Conservation (phyloP, 495 filamentous ascomycete genomes). For the Letharia lupina region DNA sequence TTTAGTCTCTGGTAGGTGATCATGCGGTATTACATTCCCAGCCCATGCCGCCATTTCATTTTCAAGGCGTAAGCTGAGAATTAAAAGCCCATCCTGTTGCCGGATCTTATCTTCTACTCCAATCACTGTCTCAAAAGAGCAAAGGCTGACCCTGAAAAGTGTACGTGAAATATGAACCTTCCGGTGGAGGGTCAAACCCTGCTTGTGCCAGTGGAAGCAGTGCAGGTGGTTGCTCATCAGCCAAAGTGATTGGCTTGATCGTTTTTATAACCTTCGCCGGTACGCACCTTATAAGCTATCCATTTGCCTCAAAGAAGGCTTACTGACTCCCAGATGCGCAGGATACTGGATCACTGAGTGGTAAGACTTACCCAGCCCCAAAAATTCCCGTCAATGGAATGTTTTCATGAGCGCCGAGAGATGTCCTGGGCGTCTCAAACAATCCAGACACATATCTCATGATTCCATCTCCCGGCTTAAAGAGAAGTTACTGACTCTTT, state of each 20-base stretch:
- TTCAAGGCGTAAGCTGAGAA: not conserved
- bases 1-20: constrained; percentile 36
- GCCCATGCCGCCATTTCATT: not conserved
- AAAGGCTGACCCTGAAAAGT: constrained; percentile 35
- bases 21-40: not conserved
- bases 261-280: constrained; percentile 78
- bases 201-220: constrained; percentile 46
- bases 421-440: not conserved
- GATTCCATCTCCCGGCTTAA: not conserved
- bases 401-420: not conserved
- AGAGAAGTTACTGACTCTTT: not conserved
- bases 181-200: constrained; percentile 42
- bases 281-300: not conserved
- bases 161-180: constrained; percentile 73
- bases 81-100: not conserved
- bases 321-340: not conserved
- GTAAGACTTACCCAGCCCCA: constrained; percentile 17
- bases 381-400: not conserved
- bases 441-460: not conserved
- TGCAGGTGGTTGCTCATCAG: constrained; percentile 61
- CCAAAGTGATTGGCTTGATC: constrained; percentile 72
- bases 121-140: constrained; percentile 44
- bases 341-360: constrained; percentile 88
- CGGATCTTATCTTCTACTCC: not conserved
- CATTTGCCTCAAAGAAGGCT: not conserved